phyloP scores from a whole-genome alignment of 306 rosid species.

The Carpinus fangiana region DNA sequence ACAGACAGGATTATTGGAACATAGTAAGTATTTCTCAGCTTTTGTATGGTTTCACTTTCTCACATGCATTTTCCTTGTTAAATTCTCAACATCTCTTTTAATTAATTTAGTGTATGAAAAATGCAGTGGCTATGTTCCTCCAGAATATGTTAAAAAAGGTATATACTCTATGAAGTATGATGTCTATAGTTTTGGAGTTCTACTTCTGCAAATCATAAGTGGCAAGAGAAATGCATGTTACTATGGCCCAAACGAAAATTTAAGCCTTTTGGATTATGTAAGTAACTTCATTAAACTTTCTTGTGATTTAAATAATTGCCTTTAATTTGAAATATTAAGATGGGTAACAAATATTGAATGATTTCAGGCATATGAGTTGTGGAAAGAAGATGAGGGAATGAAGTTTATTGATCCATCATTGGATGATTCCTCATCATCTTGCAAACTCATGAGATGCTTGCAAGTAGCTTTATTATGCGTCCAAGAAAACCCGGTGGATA shows the following conservation, averaged over 20 bases:
- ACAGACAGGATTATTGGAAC: slow-evolving; percentile 59
- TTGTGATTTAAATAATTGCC: neutral
- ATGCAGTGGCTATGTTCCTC: neutral
- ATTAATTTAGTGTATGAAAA: neutral
- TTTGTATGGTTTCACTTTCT: neutral
- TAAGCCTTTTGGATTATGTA: slow-evolving; percentile 38
- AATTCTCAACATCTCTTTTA: neutral
- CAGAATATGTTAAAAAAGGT: slow-evolving; percentile 32
- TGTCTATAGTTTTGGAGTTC: slow-evolving; percentile 7
- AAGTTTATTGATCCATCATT: slow-evolving; percentile 31
- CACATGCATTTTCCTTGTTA: neutral
- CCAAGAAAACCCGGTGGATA: slow-evolving; percentile 35
- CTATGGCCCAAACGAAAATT: slow-evolving; percentile 26
- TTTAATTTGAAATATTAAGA: neutral
- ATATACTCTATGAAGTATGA: slow-evolving; percentile 25
- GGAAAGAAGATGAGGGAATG: slow-evolving; percentile 32
- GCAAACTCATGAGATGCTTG: slow-evolving; percentile 38
- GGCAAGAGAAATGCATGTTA: slow-evolving; percentile 9
- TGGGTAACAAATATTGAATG: neutral
- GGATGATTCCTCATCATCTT: slow-evolving; percentile 31
- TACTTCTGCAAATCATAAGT: slow-evolving; percentile 45
- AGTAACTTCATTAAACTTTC: neutral
- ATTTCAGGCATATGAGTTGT: slow-evolving; percentile 43
- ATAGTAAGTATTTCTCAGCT: slow-evolving; percentile 36
- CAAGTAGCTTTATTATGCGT: slow-evolving; percentile 41